A percentile compares a stretch with the other conserved stretches of the same genome.
Conservation (phyloP, 805 yeast species). For the Pichia scutulata region DNA sequence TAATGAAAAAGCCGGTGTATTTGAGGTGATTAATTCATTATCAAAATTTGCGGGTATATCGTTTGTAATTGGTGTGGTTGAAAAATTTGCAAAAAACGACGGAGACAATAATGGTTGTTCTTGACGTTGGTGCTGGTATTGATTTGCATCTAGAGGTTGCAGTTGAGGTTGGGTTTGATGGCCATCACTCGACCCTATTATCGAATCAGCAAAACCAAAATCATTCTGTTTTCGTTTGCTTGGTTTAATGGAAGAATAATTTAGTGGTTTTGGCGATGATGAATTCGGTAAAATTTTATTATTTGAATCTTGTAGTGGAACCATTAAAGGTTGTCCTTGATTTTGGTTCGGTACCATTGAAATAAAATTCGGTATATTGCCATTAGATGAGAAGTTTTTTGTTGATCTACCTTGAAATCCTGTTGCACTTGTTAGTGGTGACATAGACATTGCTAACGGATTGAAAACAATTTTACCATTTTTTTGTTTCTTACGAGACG, state of each 20-base stretch:
- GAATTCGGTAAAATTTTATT: no score
- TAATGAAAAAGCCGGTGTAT: constrained; percentile 5
- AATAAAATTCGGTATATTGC: not conserved
- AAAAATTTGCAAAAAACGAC: not conserved
- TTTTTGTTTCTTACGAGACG: not conserved
- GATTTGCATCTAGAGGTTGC: not conserved
- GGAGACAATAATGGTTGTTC: not conserved
- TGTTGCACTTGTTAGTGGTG: constrained; percentile 1
- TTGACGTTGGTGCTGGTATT: not conserved
- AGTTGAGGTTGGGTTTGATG: no score
- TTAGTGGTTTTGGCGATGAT: not conserved
- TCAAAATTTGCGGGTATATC: not conserved
- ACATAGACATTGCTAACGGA: constrained; percentile 21
- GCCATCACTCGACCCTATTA: not conserved
- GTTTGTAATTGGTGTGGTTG: not conserved
- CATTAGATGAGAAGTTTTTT: not conserved
- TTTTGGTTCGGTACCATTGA: not conserved
- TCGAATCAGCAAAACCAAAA: not conserved
- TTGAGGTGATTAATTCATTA: not conserved
- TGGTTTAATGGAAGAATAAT: not conserved
- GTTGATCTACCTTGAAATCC: not conserved
- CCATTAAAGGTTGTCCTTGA: not conserved
- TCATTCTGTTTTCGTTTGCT: not conserved
- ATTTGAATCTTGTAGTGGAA: not conserved
- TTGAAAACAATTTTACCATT: constrained; percentile 21